Percentiles rank a stretch among this genome's conserved stretches.
Conservation (phyloP, 768 basidiomycete genomes). For the Amanita phalloides region DNA sequence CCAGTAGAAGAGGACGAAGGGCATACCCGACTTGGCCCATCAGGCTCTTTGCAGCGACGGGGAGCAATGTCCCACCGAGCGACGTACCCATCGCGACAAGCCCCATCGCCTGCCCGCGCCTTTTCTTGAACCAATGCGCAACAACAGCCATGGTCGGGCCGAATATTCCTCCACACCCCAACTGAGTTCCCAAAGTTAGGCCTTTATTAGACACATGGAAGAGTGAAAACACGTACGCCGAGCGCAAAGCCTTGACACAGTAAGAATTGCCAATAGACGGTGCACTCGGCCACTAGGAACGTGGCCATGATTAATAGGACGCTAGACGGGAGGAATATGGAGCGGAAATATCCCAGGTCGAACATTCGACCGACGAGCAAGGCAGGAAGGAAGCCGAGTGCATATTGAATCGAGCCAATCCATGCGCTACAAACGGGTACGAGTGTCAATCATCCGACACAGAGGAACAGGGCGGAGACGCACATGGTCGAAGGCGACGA, state of each 20-base stretch:
- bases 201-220: conserved; percentile 66
- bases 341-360: conserved; percentile 33
- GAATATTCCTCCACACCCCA: conserved; percentile 48
- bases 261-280: too few relatives aligned
- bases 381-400: conserved; percentile 52
- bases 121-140: conserved; percentile 66
- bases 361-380: conserved; percentile 59
- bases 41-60: conserved; percentile 47
- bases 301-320: too few relatives aligned
- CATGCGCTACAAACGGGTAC: conserved; percentile 38
- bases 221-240: conserved; percentile 16
- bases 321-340: too few relatives aligned
- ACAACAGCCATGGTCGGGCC: conserved; percentile 48
- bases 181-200: conserved; percentile 52
- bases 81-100: conserved; percentile 58
- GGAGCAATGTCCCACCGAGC: conserved; percentile 58
- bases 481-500: conserved; percentile 58
- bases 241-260: too few relatives aligned
- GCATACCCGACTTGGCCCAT: conserved; percentile 33
- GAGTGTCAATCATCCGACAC: not conserved
- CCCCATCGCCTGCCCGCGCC: conserved; percentile 51
- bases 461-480: conserved; percentile 9
- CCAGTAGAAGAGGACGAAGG: not conserved
- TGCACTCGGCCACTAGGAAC: too few relatives aligned
- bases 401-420: conserved; percentile 75